Conservation (phyloP, 768 basidiomycete genomes). For the Hygrophorus russula region DNA sequence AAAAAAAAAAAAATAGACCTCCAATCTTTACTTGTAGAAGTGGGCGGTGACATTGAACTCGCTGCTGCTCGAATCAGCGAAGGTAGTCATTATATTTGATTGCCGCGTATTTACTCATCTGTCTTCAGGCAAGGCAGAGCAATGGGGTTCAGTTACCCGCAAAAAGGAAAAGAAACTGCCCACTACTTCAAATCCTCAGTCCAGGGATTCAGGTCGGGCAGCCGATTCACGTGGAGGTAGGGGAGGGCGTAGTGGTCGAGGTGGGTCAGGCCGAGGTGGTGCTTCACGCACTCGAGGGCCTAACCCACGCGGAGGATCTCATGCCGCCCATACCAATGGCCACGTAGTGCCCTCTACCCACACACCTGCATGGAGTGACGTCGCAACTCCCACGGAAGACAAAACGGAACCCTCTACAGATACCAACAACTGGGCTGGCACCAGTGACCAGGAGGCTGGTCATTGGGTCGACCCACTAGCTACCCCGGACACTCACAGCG, state of each 20-base stretch:
- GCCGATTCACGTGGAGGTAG: slow-evolving; percentile 53
- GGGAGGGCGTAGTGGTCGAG: slow-evolving; percentile 44
- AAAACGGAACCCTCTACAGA: neutral
- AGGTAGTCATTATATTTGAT: slow-evolving; percentile 30
- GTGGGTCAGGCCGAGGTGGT: slow-evolving; percentile 43
- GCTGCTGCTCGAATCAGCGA: slow-evolving; percentile 70
- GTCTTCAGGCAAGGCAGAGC: slow-evolving; percentile 52
- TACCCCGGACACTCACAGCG: slow-evolving; percentile 9
- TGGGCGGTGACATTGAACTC: slow-evolving; percentile 53
- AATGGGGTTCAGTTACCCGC: slow-evolving; percentile 75
- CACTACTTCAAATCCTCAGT: slow-evolving; percentile 22
- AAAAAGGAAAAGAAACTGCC: slow-evolving; percentile 80
- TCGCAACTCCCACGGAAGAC: slow-evolving; percentile 4
- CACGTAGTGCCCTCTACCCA: slow-evolving; percentile 24
- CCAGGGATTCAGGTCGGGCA: slow-evolving; percentile 44
- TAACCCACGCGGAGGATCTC: slow-evolving; percentile 10
- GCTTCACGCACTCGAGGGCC: slow-evolving; percentile 20
- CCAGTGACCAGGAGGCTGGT: slow-evolving; percentile 1
- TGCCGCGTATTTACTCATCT: neutral
- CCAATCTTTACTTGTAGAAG: slow-evolving; percentile 54
- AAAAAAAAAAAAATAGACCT: slow-evolving; percentile 35
- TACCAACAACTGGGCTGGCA: neutral
- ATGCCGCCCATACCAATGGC: slow-evolving; percentile 22
- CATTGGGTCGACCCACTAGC: slow-evolving; percentile 1
- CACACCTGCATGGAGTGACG: slow-evolving; percentile 12